A percentile compares a stretch with the other conserved stretches of the same genome.
phyloP scores from a whole-genome alignment of 2,329 filamentous ascomycete species.

The Podosphaera leucotricha region DNA sequence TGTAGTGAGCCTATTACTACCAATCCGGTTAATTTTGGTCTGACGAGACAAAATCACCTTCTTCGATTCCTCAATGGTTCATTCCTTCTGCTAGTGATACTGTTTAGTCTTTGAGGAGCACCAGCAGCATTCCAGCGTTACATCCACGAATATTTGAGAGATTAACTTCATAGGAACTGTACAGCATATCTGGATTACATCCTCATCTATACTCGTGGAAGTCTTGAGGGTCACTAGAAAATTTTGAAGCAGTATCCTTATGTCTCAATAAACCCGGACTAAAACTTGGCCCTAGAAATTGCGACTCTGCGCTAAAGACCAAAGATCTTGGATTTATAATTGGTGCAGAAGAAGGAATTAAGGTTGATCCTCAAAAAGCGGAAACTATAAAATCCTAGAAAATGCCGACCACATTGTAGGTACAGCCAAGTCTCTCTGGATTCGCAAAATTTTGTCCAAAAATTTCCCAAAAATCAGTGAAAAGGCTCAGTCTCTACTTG shows the following conservation, averaged over 20 bases:
- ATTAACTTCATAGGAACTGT: too few relatives aligned
- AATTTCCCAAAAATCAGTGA: background rate
- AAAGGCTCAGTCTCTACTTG: background rate
- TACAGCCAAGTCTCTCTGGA: background rate
- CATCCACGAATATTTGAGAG: too few relatives aligned
- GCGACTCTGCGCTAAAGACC: background rate
- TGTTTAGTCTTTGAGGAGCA: too few relatives aligned
- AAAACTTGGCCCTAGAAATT: background rate
- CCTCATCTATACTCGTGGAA: background rate
- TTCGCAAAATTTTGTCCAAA: background rate
- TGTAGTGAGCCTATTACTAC: too few relatives aligned
- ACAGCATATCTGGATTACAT: background rate
- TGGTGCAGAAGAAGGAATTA: background rate
- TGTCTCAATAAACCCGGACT: background rate
- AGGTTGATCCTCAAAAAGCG: background rate
- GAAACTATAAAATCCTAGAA: background rate
- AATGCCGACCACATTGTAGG: background rate
- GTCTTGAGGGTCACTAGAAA: background rate
- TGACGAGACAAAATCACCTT: too few relatives aligned
- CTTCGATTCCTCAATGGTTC: too few relatives aligned
- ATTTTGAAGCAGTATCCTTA: background rate
- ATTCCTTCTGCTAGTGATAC: too few relatives aligned
- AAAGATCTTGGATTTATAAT: background rate
- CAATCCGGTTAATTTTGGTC: too few relatives aligned
- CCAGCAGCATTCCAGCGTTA: too few relatives aligned